phyloP scores from a whole-genome alignment of 2,329 filamentous ascomycete species.

The Cryphonectria nitschkei region DNA sequence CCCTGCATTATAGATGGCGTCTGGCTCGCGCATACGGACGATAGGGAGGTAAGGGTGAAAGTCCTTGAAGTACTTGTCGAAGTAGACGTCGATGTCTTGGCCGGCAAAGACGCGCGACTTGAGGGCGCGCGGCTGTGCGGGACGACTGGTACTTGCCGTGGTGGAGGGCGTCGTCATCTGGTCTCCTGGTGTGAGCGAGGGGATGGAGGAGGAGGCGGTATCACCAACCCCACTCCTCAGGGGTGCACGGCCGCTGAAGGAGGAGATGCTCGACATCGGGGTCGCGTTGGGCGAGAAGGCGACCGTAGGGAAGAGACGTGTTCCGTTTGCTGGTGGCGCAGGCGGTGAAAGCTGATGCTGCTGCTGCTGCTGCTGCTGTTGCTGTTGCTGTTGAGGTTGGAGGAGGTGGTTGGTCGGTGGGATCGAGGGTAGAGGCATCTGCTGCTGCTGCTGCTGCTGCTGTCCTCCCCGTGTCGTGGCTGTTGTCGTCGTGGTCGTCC shows the following conservation, averaged over 20 bases:
- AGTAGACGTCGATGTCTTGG: conserved; percentile 60
- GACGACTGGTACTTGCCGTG: conserved; percentile 31
- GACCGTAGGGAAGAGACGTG: conserved; percentile 19
- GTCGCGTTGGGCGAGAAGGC: conserved; percentile 20
- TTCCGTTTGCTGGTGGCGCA: conserved; percentile 7
- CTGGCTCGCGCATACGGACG: conserved; percentile 52
- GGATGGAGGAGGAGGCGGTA: conserved; percentile 9
- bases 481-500: not conserved
- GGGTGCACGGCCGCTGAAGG: conserved; percentile 31
- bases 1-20: conserved; percentile 52
- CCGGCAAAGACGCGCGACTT: conserved; percentile 53
- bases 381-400: not conserved
- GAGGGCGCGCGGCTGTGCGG: conserved; percentile 47
- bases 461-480: not conserved
- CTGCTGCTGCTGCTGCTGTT: conserved; percentile 9
- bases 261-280: conserved; percentile 27
- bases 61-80: conserved; percentile 57
- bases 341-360: conserved; percentile 1
- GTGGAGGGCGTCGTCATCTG: conserved; percentile 37
- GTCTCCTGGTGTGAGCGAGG: conserved; percentile 33
- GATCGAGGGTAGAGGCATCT: conserved; percentile 28
- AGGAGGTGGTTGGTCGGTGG: conserved; percentile 27
- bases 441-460: conserved; percentile 9
- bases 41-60: conserved; percentile 59
- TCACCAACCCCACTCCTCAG: conserved; percentile 22